Conservation (phyloP, 352 stramenopile species). For the Pythium aristosporum region DNA sequence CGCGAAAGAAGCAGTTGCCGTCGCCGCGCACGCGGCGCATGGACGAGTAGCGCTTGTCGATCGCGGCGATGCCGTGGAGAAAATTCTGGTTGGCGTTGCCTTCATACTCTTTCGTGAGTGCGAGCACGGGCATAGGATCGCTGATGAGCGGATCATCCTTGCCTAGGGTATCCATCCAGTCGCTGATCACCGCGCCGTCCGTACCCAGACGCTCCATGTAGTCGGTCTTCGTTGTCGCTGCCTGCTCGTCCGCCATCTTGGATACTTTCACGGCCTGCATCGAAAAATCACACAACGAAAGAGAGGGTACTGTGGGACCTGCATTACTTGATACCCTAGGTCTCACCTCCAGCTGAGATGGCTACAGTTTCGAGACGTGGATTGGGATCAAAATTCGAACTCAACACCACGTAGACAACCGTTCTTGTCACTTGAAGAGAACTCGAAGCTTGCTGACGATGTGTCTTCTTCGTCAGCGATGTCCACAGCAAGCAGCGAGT, state of each 20-base stretch:
- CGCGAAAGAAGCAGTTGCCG: slow-evolving; percentile 92
- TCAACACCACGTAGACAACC: neutral
- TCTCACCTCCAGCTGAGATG: slow-evolving; percentile 16
- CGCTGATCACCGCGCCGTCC: slow-evolving; percentile 10
- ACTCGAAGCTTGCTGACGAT: slow-evolving; percentile 6
- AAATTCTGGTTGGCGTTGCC: slow-evolving; percentile 77
- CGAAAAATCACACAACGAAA: neutral
- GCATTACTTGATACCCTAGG: slow-evolving; percentile 17
- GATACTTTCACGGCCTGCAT: neutral
- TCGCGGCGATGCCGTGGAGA: slow-evolving; percentile 60
- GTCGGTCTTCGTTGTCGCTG: neutral
- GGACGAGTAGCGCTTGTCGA: slow-evolving; percentile 64
- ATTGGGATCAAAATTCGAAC: slow-evolving; percentile 11
- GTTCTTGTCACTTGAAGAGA: slow-evolving; percentile 1
- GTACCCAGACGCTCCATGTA: slow-evolving; percentile 10
- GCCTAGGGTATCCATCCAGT: slow-evolving; percentile 24
- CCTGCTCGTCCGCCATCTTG: slow-evolving; percentile 9
- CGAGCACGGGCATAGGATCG: slow-evolving; percentile 54
- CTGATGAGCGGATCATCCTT: slow-evolving; percentile 42
- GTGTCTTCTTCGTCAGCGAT: slow-evolving; percentile 10
- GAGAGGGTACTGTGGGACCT: slow-evolving; percentile 14
- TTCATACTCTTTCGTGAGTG: slow-evolving; percentile 66
- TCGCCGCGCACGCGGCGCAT: slow-evolving; percentile 86
- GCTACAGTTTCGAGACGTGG: slow-evolving; percentile 1
- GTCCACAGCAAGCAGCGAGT: slow-evolving; percentile 17